Evolutionary conservation across 805 yeast genomes (phyloP).

Genomic region (Ascoidea asiatica): DNA sequence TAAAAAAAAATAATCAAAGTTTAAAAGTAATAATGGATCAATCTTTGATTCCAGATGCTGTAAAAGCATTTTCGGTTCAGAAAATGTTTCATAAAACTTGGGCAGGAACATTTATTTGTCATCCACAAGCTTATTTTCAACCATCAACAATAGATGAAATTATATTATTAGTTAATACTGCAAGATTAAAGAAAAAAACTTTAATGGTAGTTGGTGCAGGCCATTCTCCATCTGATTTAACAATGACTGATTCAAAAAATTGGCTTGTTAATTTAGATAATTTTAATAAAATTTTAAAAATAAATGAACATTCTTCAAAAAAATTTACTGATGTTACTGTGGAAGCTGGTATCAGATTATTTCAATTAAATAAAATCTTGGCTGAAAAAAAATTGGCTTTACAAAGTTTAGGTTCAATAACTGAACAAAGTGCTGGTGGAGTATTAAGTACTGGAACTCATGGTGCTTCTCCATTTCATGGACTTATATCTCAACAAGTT

Average conservation of each 20-base stretch:
- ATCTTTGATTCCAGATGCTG: no score
- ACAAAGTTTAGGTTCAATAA: slow-evolving; percentile 86
- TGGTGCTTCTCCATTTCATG: slow-evolving; percentile 90
- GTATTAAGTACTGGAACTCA: slow-evolving; percentile 94
- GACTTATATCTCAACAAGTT: slow-evolving; percentile 76
- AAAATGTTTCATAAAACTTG: slow-evolving; percentile 49
- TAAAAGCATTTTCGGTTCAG: no score
- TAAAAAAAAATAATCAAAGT: no score
- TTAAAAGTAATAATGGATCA: no score
- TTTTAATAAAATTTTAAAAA: slow-evolving; percentile 37
- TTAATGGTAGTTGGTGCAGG: slow-evolving; percentile 84
- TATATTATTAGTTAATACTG: slow-evolving; percentile 48
- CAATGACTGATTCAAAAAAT: slow-evolving; percentile 54
- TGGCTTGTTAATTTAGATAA: slow-evolving; percentile 85
- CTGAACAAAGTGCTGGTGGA: slow-evolving; percentile 93
- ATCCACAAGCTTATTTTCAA: slow-evolving; percentile 68
- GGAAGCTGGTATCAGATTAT: slow-evolving; percentile 84
- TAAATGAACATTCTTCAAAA: slow-evolving; percentile 33
- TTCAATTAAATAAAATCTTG: slow-evolving; percentile 56
- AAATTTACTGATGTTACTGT: slow-evolving; percentile 75
- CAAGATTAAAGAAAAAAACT: slow-evolving; percentile 45
- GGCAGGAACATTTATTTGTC: slow-evolving; percentile 81
- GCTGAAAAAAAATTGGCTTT: slow-evolving; percentile 57
- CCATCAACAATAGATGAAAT: slow-evolving; percentile 65
- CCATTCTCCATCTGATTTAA: slow-evolving; percentile 86